A percentile compares a stretch with the other conserved stretches of the same genome.
Conservation (phyloP, 2,329 filamentous ascomycete species). For the Clonostachys solani region DNA sequence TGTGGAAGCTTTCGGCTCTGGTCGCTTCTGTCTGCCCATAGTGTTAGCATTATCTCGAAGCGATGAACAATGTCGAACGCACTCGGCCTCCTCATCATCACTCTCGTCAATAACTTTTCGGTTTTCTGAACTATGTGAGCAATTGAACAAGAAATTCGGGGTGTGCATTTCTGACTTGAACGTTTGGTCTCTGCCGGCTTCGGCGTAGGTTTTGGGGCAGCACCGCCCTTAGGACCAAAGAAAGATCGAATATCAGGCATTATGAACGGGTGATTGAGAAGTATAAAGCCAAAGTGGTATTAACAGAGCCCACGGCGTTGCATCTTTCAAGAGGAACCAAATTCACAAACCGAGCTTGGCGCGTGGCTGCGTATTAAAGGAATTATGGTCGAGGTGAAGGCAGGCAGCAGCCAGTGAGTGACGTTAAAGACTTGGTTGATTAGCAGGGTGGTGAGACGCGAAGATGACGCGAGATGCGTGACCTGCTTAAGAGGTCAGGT, state of each 20-base stretch:
- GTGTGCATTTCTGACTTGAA: slow-evolving; percentile 28
- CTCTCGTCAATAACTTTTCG: slow-evolving; percentile 79
- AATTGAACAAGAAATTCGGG: neutral
- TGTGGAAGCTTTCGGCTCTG: slow-evolving; percentile 39
- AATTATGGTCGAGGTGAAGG: too few relatives aligned
- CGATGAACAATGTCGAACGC: neutral
- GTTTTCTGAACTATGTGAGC: slow-evolving; percentile 29
- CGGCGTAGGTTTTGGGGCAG: slow-evolving; percentile 41
- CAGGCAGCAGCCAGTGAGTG: slow-evolving; percentile 6
- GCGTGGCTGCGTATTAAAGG: too few relatives aligned
- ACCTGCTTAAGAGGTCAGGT: slow-evolving; percentile 10
- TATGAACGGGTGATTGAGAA: slow-evolving; percentile 5
- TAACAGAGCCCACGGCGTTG: too few relatives aligned
- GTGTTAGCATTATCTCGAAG: slow-evolving; percentile 4
- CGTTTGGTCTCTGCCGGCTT: slow-evolving; percentile 44
- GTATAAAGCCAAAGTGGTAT: slow-evolving; percentile 1
- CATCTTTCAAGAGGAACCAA: too few relatives aligned
- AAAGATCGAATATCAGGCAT: slow-evolving; percentile 95
- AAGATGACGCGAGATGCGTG: slow-evolving; percentile 40
- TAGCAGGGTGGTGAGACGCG: slow-evolving; percentile 22
- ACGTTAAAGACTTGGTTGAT: slow-evolving; percentile 23
- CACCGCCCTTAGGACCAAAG: slow-evolving; percentile 72
- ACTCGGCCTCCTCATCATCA: slow-evolving; percentile 60
- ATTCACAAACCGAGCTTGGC: too few relatives aligned
- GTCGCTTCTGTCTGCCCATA: slow-evolving; percentile 42